These are phyloP conservation scores for Geranomyces variabilis DNA, from an alignment of 192 early-diverging fungal species.

Conservation along the genomic window DNA sequence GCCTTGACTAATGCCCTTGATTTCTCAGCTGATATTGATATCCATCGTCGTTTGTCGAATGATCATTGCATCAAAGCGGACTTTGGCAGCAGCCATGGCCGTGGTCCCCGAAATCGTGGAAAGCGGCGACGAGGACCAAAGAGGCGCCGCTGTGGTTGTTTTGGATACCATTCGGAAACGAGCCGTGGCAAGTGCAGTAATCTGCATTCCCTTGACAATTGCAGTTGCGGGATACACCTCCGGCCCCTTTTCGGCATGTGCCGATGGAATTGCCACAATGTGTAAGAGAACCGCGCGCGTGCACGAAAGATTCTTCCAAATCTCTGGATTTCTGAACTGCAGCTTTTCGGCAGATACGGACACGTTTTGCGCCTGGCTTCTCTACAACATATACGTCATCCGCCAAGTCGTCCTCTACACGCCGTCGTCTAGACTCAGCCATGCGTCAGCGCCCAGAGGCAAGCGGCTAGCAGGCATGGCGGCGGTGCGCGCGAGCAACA, in stretches of 20 bases:
- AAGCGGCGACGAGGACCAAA: not conserved
- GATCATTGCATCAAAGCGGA: not conserved
- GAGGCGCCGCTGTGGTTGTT: not conserved
- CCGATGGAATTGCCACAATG: too few relatives aligned
- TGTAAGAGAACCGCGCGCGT: too few relatives aligned
- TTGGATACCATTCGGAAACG: too few relatives aligned
- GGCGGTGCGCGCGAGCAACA: not conserved
- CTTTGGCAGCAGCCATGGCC: not conserved
- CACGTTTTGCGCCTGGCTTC: not conserved
- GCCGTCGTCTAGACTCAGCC: not conserved
- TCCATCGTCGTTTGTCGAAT: not conserved
- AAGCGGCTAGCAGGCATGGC: not conserved
- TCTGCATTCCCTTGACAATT: too few relatives aligned
- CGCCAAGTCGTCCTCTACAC: slow-evolving; percentile 15
- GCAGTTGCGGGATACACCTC: too few relatives aligned
- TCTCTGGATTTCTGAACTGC: too few relatives aligned
- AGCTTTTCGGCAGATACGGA: not conserved
- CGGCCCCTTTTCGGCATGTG: too few relatives aligned
- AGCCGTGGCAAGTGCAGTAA: too few relatives aligned
- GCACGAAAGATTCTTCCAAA: too few relatives aligned
- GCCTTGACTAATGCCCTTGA: too few relatives aligned
- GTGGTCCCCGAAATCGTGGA: too few relatives aligned
- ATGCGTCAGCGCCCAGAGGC: not conserved
- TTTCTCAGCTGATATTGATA: too few relatives aligned
- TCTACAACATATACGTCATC: not conserved